A percentile compares a stretch with the other conserved stretches of the same genome.
Conservation (phyloP, 169 alveolate species). For the Plasmodium berghei region DNA sequence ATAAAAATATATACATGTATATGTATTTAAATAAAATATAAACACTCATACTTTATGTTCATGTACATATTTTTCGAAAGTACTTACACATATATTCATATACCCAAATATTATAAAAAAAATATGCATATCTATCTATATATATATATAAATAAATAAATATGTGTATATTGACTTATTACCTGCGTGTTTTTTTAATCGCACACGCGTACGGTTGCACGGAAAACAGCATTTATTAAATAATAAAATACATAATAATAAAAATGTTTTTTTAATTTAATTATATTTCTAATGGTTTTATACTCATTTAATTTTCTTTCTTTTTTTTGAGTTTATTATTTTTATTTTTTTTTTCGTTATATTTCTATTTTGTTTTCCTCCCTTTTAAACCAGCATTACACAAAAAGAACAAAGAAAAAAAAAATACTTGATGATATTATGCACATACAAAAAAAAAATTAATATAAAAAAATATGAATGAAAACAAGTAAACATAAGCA, state of each 20-base stretch:
- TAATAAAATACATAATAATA: too few species aligned
- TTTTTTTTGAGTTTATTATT: background rate
- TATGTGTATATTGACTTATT: background rate
- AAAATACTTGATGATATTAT: background rate
- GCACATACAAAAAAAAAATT: conserved; percentile 33
- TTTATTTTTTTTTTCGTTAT: background rate
- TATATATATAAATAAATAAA: background rate
- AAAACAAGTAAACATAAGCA: conserved; percentile 9
- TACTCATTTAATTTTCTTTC: background rate
- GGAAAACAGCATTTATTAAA: background rate
- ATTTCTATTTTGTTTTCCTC: conserved; percentile 4
- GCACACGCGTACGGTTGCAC: conserved; percentile 20
- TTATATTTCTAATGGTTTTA: conserved; percentile 6
- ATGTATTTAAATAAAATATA: background rate
- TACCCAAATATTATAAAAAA: background rate
- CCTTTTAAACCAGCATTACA: background rate
- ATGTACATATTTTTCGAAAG: conserved; percentile 4
- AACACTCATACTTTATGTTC: background rate
- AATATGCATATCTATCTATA: background rate
- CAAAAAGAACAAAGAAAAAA: background rate
- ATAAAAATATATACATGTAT: background rate
- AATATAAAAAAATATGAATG: background rate
- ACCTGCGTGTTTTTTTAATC: background rate
- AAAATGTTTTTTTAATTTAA: background rate
- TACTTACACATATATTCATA: conserved; percentile 13